Conservation (phyloP, 2,329 filamentous ascomycete species). For the Scleromitrula shiraiana region DNA sequence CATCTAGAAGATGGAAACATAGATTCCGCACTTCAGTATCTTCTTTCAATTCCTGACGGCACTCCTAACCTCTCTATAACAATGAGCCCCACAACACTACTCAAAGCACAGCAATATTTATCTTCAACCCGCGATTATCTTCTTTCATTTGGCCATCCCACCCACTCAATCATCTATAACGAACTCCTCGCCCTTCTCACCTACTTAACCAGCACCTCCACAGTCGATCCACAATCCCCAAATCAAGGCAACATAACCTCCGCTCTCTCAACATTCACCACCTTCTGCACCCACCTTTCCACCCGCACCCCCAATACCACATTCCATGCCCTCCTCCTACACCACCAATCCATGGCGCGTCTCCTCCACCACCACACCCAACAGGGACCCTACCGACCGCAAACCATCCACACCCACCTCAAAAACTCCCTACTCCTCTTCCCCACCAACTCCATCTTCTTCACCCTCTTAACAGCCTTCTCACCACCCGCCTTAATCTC, state of each 20-base stretch:
- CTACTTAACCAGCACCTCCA: constrained; percentile 44
- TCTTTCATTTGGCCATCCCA: constrained; percentile 41
- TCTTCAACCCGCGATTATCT: constrained; percentile 46
- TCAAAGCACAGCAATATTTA: constrained; percentile 49
- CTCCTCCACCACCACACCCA: constrained; percentile 59
- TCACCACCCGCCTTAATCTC: not conserved
- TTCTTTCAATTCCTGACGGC: constrained; percentile 34
- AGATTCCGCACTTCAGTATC: constrained; percentile 30
- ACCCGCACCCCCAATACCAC: constrained; percentile 26
- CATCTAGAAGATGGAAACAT: constrained; percentile 18
- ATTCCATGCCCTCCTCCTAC: constrained; percentile 45
- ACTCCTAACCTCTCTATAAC: constrained; percentile 27
- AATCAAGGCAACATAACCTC: constrained; percentile 48
- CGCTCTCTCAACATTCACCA: constrained; percentile 37
- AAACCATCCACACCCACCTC: constrained; percentile 55
- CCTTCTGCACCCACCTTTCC: constrained; percentile 37
- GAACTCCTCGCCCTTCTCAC: constrained; percentile 57
- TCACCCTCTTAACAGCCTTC: constrained; percentile 52
- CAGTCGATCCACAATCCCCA: constrained; percentile 37
- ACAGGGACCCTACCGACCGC: constrained; percentile 57
- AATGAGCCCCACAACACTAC: constrained; percentile 27
- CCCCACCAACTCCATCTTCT: constrained; percentile 68
- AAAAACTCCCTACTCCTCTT: constrained; percentile 53
- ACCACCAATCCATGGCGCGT: constrained; percentile 60
- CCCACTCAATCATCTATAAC: constrained; percentile 45